Evolutionary conservation across 768 basidiomycete genomes (phyloP).

Genomic region (Tylopilus plumbeoviolaceoides): DNA sequence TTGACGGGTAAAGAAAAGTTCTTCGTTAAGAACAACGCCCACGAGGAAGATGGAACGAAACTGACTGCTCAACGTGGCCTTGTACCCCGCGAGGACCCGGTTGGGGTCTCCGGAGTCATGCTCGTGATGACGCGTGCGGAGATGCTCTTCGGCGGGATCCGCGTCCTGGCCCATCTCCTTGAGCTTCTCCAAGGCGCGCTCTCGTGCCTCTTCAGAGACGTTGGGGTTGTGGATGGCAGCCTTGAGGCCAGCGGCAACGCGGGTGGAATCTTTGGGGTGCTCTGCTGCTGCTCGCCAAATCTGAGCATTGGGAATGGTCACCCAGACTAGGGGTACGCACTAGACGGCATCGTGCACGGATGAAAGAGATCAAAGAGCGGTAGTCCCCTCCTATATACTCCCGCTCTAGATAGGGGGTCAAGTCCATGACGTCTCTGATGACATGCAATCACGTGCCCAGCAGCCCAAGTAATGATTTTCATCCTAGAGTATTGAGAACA

Average conservation of each 20-base stretch:
- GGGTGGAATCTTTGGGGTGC: conserved; percentile 37
- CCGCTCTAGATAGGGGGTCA: conserved; percentile 9
- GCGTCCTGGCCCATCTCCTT: conserved; percentile 33
- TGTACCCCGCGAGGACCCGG: conserved; percentile 43
- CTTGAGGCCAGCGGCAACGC: conserved; percentile 54
- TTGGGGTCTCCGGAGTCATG: conserved; percentile 4
- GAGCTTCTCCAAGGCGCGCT: conserved; percentile 44
- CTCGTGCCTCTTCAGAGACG: conserved; percentile 53
- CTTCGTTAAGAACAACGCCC: not conserved
- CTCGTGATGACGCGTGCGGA: not conserved
- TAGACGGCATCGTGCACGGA: conserved; percentile 5
- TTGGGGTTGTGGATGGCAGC: conserved; percentile 57
- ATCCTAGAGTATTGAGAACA: conserved; percentile 7
- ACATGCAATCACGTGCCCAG: conserved; percentile 11
- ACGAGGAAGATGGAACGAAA: not conserved
- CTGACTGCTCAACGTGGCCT: conserved; percentile 45
- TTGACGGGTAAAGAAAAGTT: not conserved
- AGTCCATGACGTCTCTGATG: conserved; percentile 13
- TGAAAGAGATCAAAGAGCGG: not conserved
- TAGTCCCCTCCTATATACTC: not conserved
- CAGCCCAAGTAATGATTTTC: not conserved
- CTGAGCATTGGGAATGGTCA: not conserved
- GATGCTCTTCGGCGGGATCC: not conserved
- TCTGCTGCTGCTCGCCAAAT: conserved; percentile 16
- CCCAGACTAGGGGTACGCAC: not conserved